These are phyloP conservation scores for Aquilaria agallochum DNA, from an alignment of 441 rosid genomes.

Conservation along the genomic window DNA sequence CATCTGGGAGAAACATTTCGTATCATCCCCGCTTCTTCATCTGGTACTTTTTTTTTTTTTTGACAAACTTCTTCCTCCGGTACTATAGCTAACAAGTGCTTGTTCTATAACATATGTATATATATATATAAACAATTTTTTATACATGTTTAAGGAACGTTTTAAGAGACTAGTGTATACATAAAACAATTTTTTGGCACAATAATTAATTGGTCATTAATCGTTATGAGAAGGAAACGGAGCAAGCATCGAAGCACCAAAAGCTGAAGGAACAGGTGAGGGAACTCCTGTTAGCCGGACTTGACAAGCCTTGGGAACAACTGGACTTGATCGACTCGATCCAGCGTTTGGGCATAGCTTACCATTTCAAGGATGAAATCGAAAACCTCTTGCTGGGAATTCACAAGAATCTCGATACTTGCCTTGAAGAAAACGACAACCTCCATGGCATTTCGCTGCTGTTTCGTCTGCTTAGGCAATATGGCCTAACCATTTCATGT, in stretches of 20 bases:
- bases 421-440: neutral
- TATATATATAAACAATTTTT: no score
- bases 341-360: constrained; percentile 16
- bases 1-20: no score
- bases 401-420: no score
- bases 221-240: neutral
- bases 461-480: constrained; percentile 20
- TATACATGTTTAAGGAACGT: no score
- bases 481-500: constrained; percentile 14
- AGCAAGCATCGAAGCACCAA: neutral
- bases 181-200: no score
- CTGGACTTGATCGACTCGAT: constrained; percentile 11
- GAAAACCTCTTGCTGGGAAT: constrained; percentile 6
- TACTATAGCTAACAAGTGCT: no score
- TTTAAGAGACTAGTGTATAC: no score
- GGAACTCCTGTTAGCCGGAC: neutral
- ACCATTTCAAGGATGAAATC: constrained; percentile 19
- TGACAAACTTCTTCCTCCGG: no score
- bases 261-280: constrained; percentile 15
- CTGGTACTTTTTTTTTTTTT: no score
- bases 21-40: no score
- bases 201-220: no score
- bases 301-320: neutral
- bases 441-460: constrained; percentile 13
- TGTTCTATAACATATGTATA: no score